phyloP scores from a whole-genome alignment of 2,329 filamentous ascomycete species.

The Clonostachys rhizophaga region DNA sequence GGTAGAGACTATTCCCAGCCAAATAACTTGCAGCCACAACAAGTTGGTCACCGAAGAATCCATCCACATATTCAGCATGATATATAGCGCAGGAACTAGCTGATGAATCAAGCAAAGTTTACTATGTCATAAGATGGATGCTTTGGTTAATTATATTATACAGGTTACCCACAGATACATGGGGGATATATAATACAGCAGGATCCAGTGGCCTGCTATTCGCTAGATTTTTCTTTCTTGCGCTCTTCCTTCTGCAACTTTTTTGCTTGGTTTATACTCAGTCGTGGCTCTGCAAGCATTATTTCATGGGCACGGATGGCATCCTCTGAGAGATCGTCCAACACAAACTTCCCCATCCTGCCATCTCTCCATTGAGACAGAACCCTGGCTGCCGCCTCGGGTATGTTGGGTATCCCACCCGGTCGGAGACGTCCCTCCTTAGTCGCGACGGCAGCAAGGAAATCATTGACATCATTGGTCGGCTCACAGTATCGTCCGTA shows the following conservation, averaged over 20 bases:
- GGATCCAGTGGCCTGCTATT: slow-evolving; percentile 3
- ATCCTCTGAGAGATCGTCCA: slow-evolving; percentile 70
- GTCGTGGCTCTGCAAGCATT: slow-evolving; percentile 35
- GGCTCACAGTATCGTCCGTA: slow-evolving; percentile 63
- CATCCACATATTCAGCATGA: neutral
- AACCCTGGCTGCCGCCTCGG: slow-evolving; percentile 73
- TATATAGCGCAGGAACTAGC: too few relatives aligned
- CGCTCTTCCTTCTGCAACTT: slow-evolving; percentile 60
- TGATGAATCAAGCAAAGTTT: neutral
- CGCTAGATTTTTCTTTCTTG: slow-evolving; percentile 33
- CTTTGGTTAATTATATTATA: too few relatives aligned
- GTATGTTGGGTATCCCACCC: slow-evolving; percentile 65
- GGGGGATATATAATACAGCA: too few relatives aligned
- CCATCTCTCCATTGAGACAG: slow-evolving; percentile 80
- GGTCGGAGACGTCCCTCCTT: slow-evolving; percentile 73
- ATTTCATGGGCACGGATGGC: slow-evolving; percentile 45
- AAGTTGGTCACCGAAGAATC: neutral
- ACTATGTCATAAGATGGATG: neutral
- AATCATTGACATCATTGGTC: slow-evolving; percentile 77
- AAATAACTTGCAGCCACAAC: too few relatives aligned
- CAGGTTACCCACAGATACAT: too few relatives aligned
- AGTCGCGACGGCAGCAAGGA: slow-evolving; percentile 66
- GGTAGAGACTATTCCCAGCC: too few relatives aligned
- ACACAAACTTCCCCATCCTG: slow-evolving; percentile 66
- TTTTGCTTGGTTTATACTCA: slow-evolving; percentile 65